phyloP scores from a whole-genome alignment of 164 flowering plant species.

The Nymphaea thermarum region DNA sequence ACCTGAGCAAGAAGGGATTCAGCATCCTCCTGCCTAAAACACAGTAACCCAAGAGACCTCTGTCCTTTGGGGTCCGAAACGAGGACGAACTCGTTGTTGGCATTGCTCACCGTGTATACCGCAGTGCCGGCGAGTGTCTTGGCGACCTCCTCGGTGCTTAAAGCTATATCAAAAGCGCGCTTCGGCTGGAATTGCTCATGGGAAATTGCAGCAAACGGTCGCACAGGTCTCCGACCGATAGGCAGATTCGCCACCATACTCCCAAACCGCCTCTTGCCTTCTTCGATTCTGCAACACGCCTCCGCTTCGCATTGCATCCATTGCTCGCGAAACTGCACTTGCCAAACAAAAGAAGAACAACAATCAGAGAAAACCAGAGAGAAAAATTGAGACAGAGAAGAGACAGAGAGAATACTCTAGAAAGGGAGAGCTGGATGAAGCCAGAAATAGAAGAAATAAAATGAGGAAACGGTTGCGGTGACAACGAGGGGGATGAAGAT shows the following conservation, averaged over 20 bases:
- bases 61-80: slow-evolving; percentile 62
- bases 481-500: background rate
- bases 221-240: slow-evolving; percentile 4
- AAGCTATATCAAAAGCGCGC: slow-evolving; percentile 28
- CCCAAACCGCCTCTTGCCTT: slow-evolving; percentile 1
- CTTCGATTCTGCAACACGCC: slow-evolving; percentile 1
- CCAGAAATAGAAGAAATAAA: background rate
- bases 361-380: background rate
- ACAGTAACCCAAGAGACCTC: slow-evolving; percentile 80
- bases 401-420: background rate
- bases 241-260: slow-evolving; percentile 1
- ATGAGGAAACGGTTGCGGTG: background rate
- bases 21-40: slow-evolving; percentile 84
- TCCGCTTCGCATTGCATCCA: background rate
- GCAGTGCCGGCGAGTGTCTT: slow-evolving; percentile 70
- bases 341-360: background rate
- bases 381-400: background rate
- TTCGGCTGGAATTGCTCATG: slow-evolving; percentile 24
- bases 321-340: background rate
- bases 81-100: slow-evolving; percentile 86
- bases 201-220: slow-evolving; percentile 9
- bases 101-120: slow-evolving; percentile 79
- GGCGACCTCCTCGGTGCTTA: slow-evolving; percentile 51
- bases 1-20: slow-evolving; percentile 92
- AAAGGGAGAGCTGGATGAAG: background rate